Conservation (phyloP, 1,139 yeast species). For the Yamadazyma oceani region DNA sequence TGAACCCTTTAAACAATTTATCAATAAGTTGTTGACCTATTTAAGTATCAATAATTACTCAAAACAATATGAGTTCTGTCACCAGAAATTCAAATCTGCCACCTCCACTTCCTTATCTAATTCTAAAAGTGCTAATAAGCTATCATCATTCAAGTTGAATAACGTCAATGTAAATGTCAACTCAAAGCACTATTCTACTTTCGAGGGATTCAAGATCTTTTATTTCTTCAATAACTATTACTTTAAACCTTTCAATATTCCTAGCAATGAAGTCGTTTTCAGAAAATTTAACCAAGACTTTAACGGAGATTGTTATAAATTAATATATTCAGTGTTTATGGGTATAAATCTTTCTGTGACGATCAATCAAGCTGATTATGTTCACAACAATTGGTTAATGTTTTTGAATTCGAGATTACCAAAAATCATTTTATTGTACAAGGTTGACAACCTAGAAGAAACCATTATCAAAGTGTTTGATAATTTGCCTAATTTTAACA, state of each 20-base stretch:
- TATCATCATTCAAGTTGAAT: conserved; percentile 9
- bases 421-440: conserved; percentile 16
- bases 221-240: conserved; percentile 28
- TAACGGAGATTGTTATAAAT: conserved; percentile 22
- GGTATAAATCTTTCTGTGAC: conserved; percentile 13
- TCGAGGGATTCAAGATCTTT: conserved; percentile 25
- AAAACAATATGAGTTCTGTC: conserved; percentile 18
- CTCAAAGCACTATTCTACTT: conserved; percentile 14
- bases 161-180: conserved; percentile 13
- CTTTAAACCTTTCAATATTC: conserved; percentile 28
- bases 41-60: conserved; percentile 10
- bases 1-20: conserved; percentile 12
- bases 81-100: conserved; percentile 11
- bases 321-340: conserved; percentile 22
- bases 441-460: conserved; percentile 19
- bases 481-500: conserved; percentile 16
- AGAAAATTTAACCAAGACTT: conserved; percentile 16
- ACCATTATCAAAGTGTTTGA: conserved; percentile 17
- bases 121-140: conserved; percentile 6
- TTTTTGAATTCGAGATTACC: conserved; percentile 35
- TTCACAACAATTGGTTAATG: conserved; percentile 35
- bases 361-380: conserved; percentile 22
- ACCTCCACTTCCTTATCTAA: background rate
- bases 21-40: conserved; percentile 11
- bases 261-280: conserved; percentile 17